phyloP scores from a whole-genome alignment of 2,329 filamentous ascomycete genomes.

The Cadophora gregata region DNA sequence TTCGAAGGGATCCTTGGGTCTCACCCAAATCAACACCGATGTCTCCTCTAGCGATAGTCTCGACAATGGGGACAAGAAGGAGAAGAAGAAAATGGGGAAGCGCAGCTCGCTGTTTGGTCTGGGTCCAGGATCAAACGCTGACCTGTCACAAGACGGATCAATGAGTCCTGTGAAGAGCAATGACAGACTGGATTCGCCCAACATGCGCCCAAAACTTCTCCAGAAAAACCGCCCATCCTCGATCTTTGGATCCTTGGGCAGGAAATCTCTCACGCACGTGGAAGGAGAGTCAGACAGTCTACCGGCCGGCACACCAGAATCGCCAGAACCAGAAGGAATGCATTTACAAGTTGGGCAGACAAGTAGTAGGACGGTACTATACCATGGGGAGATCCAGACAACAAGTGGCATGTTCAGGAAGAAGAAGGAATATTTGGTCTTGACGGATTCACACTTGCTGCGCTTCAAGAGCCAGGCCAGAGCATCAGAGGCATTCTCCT shows the following conservation, averaged over 20 bases:
- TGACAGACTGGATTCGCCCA: conserved; percentile 35
- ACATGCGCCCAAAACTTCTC: conserved; percentile 39
- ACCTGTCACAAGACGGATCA: conserved; percentile 32
- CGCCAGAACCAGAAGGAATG: conserved; percentile 34
- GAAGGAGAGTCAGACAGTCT: conserved; percentile 38
- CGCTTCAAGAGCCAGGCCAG: conserved; percentile 72
- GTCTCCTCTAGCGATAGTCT: conserved; percentile 21
- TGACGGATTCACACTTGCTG: conserved; percentile 71
- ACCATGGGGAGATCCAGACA: conserved; percentile 74
- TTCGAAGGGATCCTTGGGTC: conserved; percentile 34
- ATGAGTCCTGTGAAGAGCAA: conserved; percentile 35
- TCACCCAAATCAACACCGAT: conserved; percentile 41
- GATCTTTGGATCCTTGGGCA: conserved; percentile 45
- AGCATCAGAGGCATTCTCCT: conserved; percentile 67
- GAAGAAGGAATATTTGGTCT: conserved; percentile 73
- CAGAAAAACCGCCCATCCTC: conserved; percentile 43
- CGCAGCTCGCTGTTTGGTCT: conserved; percentile 40
- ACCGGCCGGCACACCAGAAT: conserved; percentile 35
- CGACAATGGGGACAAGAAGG: conserved; percentile 35
- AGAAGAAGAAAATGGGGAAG: conserved; percentile 41
- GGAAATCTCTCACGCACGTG: conserved; percentile 39
- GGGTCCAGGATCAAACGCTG: conserved; percentile 32
- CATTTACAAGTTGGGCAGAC: conserved; percentile 24
- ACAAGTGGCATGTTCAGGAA: conserved; percentile 73
- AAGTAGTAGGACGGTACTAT: conserved; percentile 55